Base-by-base conservation (phyloP, 371 early-diverging fungal species). In the Phascolomyces articulosus region DNA sequence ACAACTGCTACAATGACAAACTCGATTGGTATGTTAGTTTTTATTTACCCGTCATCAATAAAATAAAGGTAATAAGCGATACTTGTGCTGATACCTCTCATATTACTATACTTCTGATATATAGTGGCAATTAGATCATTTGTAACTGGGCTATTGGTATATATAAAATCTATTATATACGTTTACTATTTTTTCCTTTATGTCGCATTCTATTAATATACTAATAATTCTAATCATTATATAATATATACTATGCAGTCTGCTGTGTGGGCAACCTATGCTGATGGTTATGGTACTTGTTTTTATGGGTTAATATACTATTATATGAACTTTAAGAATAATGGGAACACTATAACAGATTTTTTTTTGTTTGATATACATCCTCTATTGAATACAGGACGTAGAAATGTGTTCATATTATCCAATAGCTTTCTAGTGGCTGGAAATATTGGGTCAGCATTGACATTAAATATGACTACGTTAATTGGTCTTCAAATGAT, bases 401-500 rank as follows among this genome's bases (percentile, higher is more conserved):
- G 81, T 48, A 75, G 81, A 41, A 53, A 47, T 16, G 68, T 78
- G 15, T 80, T 78, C 41, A 57, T 78, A 13, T 59, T 78, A 16
- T 80, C 81, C 6, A 72, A 72, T 26, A 59, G 71, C 0, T 70
- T 80, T 40, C 48, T 63, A 26, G 54, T 75, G 2, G 16, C 71
- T n/a, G 81, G 76, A 41, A 69, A 59, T 44, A 53, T 74, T 16
- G 64, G 78, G 24, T 78, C 78, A 56, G 76, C 73, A 23, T 10
- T 78, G 4, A 74, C 81, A 40, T 62, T 70, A n/a, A 80, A 78
- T 53, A 68, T 74, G n/a, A 44, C 47, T 20, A 78, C 75, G 76
- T 67, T 80, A 24, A 73, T 78, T 54, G 72, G 47, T 1, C 76
- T 78, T 48, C 63, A 78, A 20, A 69, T 71, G 2, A 53, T 78